These are phyloP conservation scores for Scleromitrula shiraiana DNA, from an alignment of 2,329 filamentous ascomycete species.

Conservation along the genomic window DNA sequence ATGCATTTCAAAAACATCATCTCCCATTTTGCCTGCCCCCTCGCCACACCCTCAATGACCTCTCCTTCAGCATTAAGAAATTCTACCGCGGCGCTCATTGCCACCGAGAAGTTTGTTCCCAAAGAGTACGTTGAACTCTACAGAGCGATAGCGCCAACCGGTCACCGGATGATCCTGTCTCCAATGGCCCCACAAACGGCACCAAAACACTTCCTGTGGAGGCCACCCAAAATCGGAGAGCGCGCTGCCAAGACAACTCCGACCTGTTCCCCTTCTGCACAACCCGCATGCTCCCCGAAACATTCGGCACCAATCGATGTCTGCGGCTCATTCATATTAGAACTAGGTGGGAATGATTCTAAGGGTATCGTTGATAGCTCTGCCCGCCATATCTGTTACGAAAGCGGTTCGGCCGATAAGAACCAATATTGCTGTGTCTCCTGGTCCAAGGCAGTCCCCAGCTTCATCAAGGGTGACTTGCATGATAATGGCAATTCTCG, in stretches of 20 bases:
- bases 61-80: neutral
- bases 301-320: neutral
- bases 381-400: neutral
- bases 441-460: neutral
- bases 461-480: neutral
- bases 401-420: neutral
- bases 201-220: neutral
- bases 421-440: neutral
- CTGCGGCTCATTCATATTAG: neutral
- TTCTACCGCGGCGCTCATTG: neutral
- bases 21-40: too few species aligned
- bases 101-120: neutral
- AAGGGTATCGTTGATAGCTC: neutral
- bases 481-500: neutral
- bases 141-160: neutral
- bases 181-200: neutral
- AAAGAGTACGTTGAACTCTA: neutral
- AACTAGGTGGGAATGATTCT: neutral
- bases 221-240: neutral
- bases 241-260: neutral
- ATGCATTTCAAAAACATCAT: too few species aligned
- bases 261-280: neutral
- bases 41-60: too few species aligned
- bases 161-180: neutral
- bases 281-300: neutral